These are phyloP conservation scores for Lophium mytilinum DNA, from an alignment of 495 filamentous ascomycete genomes.

Conservation along the genomic window DNA sequence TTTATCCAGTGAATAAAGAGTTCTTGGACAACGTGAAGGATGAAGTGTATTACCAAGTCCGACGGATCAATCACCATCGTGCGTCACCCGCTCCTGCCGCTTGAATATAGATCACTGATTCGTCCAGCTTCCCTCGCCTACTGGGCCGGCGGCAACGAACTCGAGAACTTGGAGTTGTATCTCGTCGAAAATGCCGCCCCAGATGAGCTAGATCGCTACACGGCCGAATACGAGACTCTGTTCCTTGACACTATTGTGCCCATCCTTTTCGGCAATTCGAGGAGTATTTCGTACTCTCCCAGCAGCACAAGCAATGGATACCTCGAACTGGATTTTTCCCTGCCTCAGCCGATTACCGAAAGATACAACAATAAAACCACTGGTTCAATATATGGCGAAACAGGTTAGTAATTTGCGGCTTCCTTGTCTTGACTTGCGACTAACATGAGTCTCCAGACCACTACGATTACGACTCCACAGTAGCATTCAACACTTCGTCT, in stretches of 20 bases:
- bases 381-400: conserved; percentile 57
- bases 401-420: conserved; percentile 18
- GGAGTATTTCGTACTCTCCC: conserved; percentile 59
- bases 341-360: conserved; percentile 50
- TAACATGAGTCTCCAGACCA: conserved; percentile 36
- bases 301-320: conserved; percentile 62
- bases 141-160: conserved; percentile 62
- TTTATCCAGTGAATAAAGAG: conserved; percentile 49
- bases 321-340: conserved; percentile 47
- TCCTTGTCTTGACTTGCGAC: neutral
- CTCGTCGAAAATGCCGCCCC: conserved; percentile 41
- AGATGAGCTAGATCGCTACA: conserved; percentile 39
- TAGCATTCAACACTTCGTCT: conserved; percentile 47
- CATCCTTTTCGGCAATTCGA: conserved; percentile 55
- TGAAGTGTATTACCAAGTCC: conserved; percentile 56
- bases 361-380: conserved; percentile 51
- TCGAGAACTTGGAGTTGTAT: conserved; percentile 50
- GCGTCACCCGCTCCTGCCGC: neutral
- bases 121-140: conserved; percentile 47
- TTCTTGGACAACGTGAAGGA: conserved; percentile 52
- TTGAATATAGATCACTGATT: neutral
- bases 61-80: conserved; percentile 56
- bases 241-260: conserved; percentile 55
- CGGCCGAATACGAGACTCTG: conserved; percentile 52
- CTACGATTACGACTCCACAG: conserved; percentile 54